Evolutionary conservation across 441 rosid species (phyloP), one percentile per base, ranked within the genome.

Genomic region (Pelargonium australe): DNA sequence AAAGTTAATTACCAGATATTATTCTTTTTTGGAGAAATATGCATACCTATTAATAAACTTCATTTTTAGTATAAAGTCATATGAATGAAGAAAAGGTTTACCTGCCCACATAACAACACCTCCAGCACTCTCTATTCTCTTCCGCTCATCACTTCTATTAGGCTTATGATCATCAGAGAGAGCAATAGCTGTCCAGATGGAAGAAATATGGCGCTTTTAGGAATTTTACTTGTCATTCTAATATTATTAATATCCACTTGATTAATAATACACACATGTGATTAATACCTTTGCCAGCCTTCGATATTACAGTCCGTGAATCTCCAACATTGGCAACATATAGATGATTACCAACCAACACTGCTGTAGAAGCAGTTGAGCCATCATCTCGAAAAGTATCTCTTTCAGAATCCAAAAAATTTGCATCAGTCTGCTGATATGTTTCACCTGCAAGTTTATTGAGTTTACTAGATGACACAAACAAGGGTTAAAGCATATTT

Each of bases 51-150:
- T 16, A 53, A 7, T 4, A 53, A 57, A 7, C 19, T 6, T 57
- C 7, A 17, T 45, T 2, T 45, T 45, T 11, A 9, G 13, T 10
- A 19, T 55, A 8, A 55, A 55, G 10, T 16, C 7, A 20, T 14
- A 20, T 17, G 61, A 55, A 13, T 19, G 47, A 10, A 67, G 20
- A 31, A 43, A 16, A 63, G 65, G 53, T 19, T 79, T 87, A 95
- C 99, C 98, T 76, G 98, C 96, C 98, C 99, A 95, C 96, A 92
- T 89, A 58, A 95, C 89, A 63, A 89, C 83, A 14, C 99, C 99
- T 25, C 98, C 96, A 68, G 99, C 96, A 70, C 68, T 92, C 87
- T 95, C 98, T 64, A 95, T 92, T 84, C 99, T 78, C 89, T 90
- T 87, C 79, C 99, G 87, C 74, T 92, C 98, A 76, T 95, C 99